phyloP scores from a whole-genome alignment of 495 filamentous ascomycete genomes.

The Penicillium argentinense region DNA sequence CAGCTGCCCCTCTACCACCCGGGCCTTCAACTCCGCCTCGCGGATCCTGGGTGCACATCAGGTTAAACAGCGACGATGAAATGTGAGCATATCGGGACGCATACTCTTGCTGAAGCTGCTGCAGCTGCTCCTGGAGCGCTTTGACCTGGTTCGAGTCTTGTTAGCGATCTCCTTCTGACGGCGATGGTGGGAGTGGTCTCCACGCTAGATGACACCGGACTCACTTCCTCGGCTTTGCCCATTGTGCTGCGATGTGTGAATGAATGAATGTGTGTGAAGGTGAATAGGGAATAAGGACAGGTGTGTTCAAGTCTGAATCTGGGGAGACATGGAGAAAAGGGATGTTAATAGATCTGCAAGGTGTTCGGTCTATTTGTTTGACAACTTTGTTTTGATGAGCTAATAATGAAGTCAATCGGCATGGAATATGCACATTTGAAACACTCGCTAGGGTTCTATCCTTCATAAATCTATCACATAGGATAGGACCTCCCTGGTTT shows the following conservation, averaged over 20 bases:
- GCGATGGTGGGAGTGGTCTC: neutral
- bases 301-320: too few species aligned
- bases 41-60: neutral
- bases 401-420: constrained; percentile 4
- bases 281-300: neutral
- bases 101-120: constrained; percentile 1
- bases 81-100: neutral
- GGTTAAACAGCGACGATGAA: neutral
- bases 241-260: neutral
- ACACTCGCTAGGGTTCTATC: neutral
- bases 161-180: neutral
- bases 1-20: neutral
- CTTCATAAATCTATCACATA: neutral
- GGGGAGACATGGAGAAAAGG: constrained; percentile 1
- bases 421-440: neutral
- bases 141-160: neutral
- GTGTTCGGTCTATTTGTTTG: constrained; percentile 3
- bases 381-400: constrained; percentile 3
- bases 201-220: neutral
- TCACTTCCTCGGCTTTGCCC: constrained; percentile 1
- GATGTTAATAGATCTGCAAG: constrained; percentile 1
- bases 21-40: neutral
- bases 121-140: constrained; percentile 1
- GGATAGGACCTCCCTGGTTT: too few species aligned
- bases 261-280: neutral